phyloP scores from a whole-genome alignment of 139 green algal species.

The Tetradesmus obliquus region DNA sequence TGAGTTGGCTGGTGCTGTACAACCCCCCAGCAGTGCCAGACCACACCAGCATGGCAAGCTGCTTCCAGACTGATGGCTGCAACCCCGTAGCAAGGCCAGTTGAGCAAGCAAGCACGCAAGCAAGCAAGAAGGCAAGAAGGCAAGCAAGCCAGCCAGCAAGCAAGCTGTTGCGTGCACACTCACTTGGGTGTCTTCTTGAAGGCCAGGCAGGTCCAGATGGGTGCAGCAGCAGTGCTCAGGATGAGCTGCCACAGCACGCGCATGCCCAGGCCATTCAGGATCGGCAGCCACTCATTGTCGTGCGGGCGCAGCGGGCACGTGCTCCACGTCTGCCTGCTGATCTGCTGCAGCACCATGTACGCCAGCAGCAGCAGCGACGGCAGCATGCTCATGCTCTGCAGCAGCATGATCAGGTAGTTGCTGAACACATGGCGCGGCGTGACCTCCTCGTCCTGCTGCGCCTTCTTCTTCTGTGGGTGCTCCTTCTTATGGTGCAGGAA shows the following conservation, averaged over 20 bases:
- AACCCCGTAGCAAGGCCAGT: background rate
- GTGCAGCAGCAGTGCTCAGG: constrained; percentile 38
- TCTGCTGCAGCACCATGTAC: constrained; percentile 44
- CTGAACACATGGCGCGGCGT: constrained; percentile 29
- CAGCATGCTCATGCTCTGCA: constrained; percentile 43
- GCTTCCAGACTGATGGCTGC: background rate
- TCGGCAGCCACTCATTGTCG: constrained; percentile 41
- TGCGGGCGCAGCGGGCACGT: constrained; percentile 21
- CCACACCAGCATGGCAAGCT: too few species aligned
- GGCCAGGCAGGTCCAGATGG: constrained; percentile 31
- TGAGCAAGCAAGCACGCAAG: background rate
- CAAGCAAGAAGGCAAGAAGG: background rate
- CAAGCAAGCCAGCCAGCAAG: too few species aligned
- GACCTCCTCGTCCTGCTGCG: constrained; percentile 8
- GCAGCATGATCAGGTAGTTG: constrained; percentile 41
- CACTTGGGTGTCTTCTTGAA: constrained; percentile 44
- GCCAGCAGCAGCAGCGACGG: constrained; percentile 40
- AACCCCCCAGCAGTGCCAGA: too few species aligned
- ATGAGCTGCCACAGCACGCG: constrained; percentile 35
- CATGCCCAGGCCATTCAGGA: constrained; percentile 34
- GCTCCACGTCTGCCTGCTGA: constrained; percentile 44
- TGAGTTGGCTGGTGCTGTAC: too few species aligned
- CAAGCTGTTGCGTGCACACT: background rate
- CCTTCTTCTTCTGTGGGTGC: background rate
- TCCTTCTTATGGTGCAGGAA: background rate